Conservation (phyloP, 495 filamentous ascomycete genomes). For the Melanomma pulvis-pyrius region DNA sequence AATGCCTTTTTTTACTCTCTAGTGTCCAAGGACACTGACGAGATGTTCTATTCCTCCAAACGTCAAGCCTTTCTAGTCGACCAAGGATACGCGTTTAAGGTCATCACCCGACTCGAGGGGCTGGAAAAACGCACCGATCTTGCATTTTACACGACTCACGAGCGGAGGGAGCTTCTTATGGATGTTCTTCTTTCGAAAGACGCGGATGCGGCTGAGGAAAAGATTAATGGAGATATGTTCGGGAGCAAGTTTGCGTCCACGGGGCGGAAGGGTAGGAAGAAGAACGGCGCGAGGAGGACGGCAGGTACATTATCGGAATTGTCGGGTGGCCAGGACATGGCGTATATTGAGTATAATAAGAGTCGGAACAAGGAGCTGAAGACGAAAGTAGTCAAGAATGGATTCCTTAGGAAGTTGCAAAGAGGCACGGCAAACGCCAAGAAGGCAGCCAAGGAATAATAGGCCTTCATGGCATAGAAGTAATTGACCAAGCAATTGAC, state of each 20-base stretch:
- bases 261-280: conserved; percentile 49
- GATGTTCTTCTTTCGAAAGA: conserved; percentile 93
- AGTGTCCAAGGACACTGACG: conserved; percentile 93
- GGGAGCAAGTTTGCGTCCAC: conserved; percentile 56
- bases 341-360: conserved; percentile 85
- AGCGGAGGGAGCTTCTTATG: conserved; percentile 85
- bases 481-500: background rate
- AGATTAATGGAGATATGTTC: conserved; percentile 84
- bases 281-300: conserved; percentile 66
- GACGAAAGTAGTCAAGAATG: conserved; percentile 56
- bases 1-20: conserved; percentile 99
- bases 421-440: conserved; percentile 70
- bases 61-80: conserved; percentile 97
- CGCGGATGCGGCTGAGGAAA: conserved; percentile 72
- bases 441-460: conserved; percentile 41
- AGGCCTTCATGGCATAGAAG: background rate
- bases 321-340: conserved; percentile 92
- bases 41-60: conserved; percentile 98
- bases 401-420: conserved; percentile 80
- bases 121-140: conserved; percentile 82
- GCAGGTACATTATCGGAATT: conserved; percentile 84
- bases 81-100: conserved; percentile 98
- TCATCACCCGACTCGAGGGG: conserved; percentile 93
- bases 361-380: conserved; percentile 80
- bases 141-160: conserved; percentile 75